Percentiles rank a stretch among this genome's conserved stretches.
phyloP scores from a whole-genome alignment of 169 alveolate species.

The Plasmodium vivax region DNA sequence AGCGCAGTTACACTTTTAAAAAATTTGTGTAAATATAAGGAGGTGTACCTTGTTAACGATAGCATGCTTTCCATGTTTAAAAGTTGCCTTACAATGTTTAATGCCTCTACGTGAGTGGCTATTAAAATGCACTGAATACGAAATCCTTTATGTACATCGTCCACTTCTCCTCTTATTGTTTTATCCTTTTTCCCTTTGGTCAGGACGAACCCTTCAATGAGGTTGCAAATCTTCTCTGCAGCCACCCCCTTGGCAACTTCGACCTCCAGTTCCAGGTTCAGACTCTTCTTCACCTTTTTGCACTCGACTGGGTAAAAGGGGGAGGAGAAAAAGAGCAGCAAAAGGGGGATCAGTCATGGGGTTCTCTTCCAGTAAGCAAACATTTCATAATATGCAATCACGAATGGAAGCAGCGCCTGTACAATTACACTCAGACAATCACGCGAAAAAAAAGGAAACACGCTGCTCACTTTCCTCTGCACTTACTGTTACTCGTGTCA shows the following conservation, averaged over 20 bases:
- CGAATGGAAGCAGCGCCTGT: neutral
- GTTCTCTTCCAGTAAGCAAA: neutral
- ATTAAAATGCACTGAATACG: constrained; percentile 44
- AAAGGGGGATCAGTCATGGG: neutral
- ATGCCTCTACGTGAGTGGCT: constrained; percentile 43
- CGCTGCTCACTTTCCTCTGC: neutral
- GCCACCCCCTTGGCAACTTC: constrained; percentile 32
- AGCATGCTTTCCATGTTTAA: constrained; percentile 57
- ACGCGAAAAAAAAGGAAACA: neutral
- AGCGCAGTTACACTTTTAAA: constrained; percentile 32
- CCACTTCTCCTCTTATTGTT: neutral
- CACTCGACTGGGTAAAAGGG: constrained; percentile 40
- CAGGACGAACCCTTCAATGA: constrained; percentile 15
- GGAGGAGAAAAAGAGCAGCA: neutral
- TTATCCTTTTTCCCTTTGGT: neutral
- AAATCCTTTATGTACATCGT: constrained; percentile 31
- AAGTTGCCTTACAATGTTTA: constrained; percentile 57
- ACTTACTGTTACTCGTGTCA: neutral
- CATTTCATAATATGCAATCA: neutral
- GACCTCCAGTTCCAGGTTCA: constrained; percentile 17
- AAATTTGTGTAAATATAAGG: constrained; percentile 70
- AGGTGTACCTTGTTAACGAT: constrained; percentile 69
- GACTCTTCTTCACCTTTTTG: constrained; percentile 21
- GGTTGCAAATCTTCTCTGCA: constrained; percentile 41
- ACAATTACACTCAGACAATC: neutral